These are phyloP conservation scores for Schizosaccharomyces lindneri DNA, from an alignment of 805 yeast genomes.

Conservation along the genomic window DNA sequence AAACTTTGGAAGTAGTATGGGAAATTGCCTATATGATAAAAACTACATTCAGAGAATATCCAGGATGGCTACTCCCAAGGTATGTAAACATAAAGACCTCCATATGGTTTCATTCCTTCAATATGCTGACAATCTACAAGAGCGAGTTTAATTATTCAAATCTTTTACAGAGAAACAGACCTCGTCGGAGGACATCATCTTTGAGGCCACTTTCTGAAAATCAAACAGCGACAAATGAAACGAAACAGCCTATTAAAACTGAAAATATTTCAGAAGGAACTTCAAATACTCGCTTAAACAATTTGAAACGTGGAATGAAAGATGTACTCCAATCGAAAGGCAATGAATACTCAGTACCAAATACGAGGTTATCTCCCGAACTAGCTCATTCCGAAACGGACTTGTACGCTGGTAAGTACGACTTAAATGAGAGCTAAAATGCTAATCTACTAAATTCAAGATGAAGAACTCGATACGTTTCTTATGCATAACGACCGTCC, in stretches of 20 bases:
- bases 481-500: background rate
- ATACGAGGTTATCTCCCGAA: background rate
- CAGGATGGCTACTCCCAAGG: background rate
- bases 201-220: too few species aligned
- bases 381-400: background rate
- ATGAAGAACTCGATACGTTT: background rate
- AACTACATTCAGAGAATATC: background rate
- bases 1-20: conserved; percentile 55
- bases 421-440: background rate
- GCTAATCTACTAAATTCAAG: background rate
- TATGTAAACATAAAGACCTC: background rate
- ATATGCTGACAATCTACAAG: background rate
- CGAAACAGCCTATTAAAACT: background rate
- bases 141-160: background rate
- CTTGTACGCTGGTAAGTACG: background rate
- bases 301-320: too few species aligned
- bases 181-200: background rate
- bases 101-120: too few species aligned
- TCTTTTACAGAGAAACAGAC: background rate
- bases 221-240: background rate
- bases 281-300: too few species aligned
- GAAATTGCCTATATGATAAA: conserved; percentile 19
- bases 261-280: background rate
- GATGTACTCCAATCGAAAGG: background rate
- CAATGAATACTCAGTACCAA: background rate